phyloP scores from a whole-genome alignment of 2,329 filamentous ascomycete genomes.

The Uncinocarpus reesii region DNA sequence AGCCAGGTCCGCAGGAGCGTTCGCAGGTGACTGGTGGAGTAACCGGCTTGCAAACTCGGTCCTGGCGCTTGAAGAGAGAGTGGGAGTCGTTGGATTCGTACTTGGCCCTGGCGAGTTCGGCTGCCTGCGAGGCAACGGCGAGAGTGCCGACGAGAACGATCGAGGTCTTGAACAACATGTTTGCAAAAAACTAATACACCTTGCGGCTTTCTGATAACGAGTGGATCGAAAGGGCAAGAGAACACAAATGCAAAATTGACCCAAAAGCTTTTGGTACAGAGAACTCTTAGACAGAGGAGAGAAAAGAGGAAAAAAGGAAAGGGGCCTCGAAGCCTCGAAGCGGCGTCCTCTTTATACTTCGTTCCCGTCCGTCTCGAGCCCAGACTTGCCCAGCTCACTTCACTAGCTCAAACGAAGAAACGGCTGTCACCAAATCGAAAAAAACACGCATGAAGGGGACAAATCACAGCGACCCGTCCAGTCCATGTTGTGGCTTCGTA shows the following conservation, averaged over 20 bases:
- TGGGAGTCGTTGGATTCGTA: conserved; percentile 6
- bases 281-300: too few species aligned
- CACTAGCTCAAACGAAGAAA: too few species aligned
- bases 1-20: conserved; percentile 10
- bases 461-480: too few species aligned
- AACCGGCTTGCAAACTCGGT: conserved; percentile 6
- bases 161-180: conserved; percentile 7
- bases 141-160: conserved; percentile 4
- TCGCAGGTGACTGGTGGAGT: conserved; percentile 12
- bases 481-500: too few species aligned
- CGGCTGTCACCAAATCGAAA: too few species aligned
- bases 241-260: neutral
- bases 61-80: conserved; percentile 4
- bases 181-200: neutral
- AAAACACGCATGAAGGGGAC: too few species aligned
- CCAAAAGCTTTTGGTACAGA: neutral
- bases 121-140: conserved; percentile 4
- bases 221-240: neutral
- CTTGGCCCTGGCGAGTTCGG: neutral
- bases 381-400: too few species aligned
- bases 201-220: neutral
- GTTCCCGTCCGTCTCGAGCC: neutral
- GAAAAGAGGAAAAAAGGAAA: too few species aligned
- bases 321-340: neutral
- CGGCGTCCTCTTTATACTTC: neutral